A percentile compares a stretch with the other conserved stretches of the same genome.
These are phyloP conservation scores for Halophytophthora batemanensis DNA, from an alignment of 352 stramenopile genomes.

Conservation along the genomic window DNA sequence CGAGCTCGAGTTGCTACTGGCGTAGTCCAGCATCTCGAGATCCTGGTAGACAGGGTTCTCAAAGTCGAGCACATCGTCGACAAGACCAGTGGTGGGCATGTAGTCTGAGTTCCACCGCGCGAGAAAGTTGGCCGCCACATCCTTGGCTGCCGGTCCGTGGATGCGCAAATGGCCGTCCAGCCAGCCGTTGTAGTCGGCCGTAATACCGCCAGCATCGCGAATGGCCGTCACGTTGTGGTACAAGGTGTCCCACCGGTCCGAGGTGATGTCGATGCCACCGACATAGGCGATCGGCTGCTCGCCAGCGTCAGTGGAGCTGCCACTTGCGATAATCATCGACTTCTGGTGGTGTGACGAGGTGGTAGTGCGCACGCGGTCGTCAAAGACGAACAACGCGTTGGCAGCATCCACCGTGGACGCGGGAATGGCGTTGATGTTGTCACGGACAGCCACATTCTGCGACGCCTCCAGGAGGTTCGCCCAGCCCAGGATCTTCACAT, in stretches of 20 bases:
- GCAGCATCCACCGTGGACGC: constrained; percentile 4
- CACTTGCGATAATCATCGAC: constrained; percentile 16
- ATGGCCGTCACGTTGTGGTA: constrained; percentile 26
- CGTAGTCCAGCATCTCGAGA: neutral
- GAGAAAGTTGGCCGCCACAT: constrained; percentile 43
- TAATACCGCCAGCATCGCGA: constrained; percentile 13
- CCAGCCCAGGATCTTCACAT: constrained; percentile 39
- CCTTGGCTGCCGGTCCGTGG: constrained; percentile 19
- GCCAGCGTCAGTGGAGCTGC: neutral
- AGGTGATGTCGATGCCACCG: constrained; percentile 29
- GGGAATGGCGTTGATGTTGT: constrained; percentile 24
- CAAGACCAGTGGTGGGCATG: neutral
- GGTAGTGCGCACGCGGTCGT: constrained; percentile 33
- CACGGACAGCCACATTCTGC: constrained; percentile 30
- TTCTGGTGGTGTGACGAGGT: constrained; percentile 47
- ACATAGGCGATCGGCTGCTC: constrained; percentile 20
- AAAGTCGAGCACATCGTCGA: constrained; percentile 20
- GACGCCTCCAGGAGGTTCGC: constrained; percentile 31
- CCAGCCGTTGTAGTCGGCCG: constrained; percentile 27
- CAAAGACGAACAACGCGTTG: constrained; percentile 21
- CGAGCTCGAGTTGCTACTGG: neutral
- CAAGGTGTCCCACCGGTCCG: constrained; percentile 39
- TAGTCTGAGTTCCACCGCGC: constrained; percentile 36
- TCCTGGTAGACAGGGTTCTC: constrained; percentile 12
- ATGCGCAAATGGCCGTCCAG: constrained; percentile 33